Evolutionary conservation across 1,284 basidiomycete genomes (phyloP), one percentile per base, ranked within the genome.

Genomic region (Cutaneotrichosporon dermatis): DNA sequence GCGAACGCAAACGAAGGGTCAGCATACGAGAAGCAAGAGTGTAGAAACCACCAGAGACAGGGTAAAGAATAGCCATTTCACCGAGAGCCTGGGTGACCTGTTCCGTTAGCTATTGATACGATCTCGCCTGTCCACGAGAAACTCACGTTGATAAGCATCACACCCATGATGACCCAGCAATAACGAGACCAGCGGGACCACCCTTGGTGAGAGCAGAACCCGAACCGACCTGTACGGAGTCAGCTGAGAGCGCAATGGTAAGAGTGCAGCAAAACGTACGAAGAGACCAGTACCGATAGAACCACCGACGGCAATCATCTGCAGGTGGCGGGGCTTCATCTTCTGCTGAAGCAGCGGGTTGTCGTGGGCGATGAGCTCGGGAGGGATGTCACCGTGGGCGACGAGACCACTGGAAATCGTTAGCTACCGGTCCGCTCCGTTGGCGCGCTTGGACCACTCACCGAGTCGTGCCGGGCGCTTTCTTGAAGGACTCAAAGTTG

Each of bases 161-260:
- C 41, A 55, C 69, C 70, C 64, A 73, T 72, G 59, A 73, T 67
- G 36, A 74, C 64, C 76, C 75, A 77, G 73, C 75, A 34, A 77
- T 64, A n/a, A 82, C 56, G 64, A 78, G 65, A 73, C 78, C 79
- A 33, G 77, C 77, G 1, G 82, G 82, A 39, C 82, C 82, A 58
- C 81, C 82, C 4, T 59, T 74, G 7, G 65, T 60, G 11, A 83
- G 76, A 5, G 81, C 79, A 15, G 66, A 64, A 25, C 81, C 82
- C 4, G 79, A 78, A 60, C 82, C 81, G 58, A 83, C 57, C 51
- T 50, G 57, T 13, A 13, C 43, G 4, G 15, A 25, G 25, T 25
- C 25, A 25, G 25, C 25, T 25, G 25, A 25, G 25, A 25, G 25
- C 25, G 15, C 7, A 25, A 46, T 46, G 44, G 13, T 9, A 16